Evolutionary conservation across 768 basidiomycete species (phyloP).

Genomic region (Sistotremastrum niveocremeum): DNA sequence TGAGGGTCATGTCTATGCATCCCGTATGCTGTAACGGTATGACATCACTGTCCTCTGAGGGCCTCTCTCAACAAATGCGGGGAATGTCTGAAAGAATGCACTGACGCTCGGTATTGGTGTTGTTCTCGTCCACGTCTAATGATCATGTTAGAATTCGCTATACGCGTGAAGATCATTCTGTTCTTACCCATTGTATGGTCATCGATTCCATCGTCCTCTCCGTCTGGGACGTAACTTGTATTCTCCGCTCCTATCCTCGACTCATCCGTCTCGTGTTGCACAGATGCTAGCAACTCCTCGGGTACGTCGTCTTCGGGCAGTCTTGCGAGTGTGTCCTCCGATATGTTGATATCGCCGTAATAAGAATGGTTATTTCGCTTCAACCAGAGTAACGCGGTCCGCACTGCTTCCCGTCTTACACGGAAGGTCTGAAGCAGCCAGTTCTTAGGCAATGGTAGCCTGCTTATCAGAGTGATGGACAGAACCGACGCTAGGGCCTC

Average conservation of each 20-base stretch:
- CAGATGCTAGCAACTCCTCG: constrained; percentile 10
- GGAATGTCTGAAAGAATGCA: too few species aligned
- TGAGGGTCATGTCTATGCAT: constrained; percentile 16
- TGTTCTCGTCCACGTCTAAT: too few species aligned
- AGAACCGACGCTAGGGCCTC: constrained; percentile 20
- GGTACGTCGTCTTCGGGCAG: constrained; percentile 25
- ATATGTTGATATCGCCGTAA: constrained; percentile 18
- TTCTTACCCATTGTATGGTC: too few species aligned
- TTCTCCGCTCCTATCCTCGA: constrained; percentile 13
- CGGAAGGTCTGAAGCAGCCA: constrained; percentile 19
- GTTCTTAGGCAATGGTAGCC: constrained; percentile 12
- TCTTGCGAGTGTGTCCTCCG: constrained; percentile 3
- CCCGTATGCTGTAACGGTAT: constrained; percentile 17
- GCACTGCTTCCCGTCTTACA: constrained; percentile 18
- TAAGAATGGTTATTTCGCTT: constrained; percentile 22
- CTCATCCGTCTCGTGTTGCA: constrained; percentile 10
- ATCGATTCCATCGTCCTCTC: constrained; percentile 2
- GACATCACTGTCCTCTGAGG: too few species aligned
- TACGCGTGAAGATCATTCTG: too few species aligned
- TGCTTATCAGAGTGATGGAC: constrained; percentile 23
- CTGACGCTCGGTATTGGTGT: too few species aligned
- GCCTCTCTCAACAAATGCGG: too few species aligned
- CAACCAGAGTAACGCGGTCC: constrained; percentile 21
- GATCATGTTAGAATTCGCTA: too few species aligned
- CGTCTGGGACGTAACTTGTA: constrained; percentile 18